Evolutionary conservation across 2,329 filamentous ascomycete genomes (phyloP), one percentile per base, ranked within the genome.

Genomic region (Pseudogymnoascus sp.): DNA sequence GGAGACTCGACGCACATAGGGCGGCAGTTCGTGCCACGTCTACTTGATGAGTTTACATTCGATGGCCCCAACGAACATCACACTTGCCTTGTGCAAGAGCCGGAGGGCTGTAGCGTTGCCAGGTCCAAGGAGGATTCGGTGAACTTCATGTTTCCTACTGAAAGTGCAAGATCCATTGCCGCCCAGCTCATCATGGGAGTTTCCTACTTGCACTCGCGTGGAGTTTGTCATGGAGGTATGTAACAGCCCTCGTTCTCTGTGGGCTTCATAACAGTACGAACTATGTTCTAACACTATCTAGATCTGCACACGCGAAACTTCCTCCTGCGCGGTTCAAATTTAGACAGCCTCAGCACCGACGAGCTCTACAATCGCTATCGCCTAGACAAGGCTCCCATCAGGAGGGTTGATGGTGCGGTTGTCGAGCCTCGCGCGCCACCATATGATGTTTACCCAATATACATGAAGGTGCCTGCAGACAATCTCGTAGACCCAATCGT

Each of bases 31-130:
- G 38, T 77, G 9, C 71, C 76, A 39, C 69, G 64, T 21, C 44
- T 78, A 21, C 63, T 75, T 25, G 73, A 78, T 64, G 25, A 69
- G 15, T 80, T 80, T 38, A 38, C 73, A 6, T 59, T 76, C 48
- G 42, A 66, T 1, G 77, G 79, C 8, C 77, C 77, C 5, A 81
- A 81, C 67, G 77, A 78, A 9, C 69, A 33, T 2, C 78, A 81
- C 64, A 65, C 71, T n/a, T 81, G 78, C 65, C 66, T 80, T 0
- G 74, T 80, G 5, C 72, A 75, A 51, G 73, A 78, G 42, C 67
- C 42, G 2, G 42, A 21, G 6, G 21, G 42, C 25, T 48, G 21
- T 7, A 29, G 42, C 29, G 1, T 48, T 10, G 25, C 21, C 8
- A 5, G 5, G 7, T 48, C 42, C 1, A 48, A 29, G 21, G 42